Conservation (phyloP, 148 eudicot genomes). For the Arctostaphylos glauca region DNA sequence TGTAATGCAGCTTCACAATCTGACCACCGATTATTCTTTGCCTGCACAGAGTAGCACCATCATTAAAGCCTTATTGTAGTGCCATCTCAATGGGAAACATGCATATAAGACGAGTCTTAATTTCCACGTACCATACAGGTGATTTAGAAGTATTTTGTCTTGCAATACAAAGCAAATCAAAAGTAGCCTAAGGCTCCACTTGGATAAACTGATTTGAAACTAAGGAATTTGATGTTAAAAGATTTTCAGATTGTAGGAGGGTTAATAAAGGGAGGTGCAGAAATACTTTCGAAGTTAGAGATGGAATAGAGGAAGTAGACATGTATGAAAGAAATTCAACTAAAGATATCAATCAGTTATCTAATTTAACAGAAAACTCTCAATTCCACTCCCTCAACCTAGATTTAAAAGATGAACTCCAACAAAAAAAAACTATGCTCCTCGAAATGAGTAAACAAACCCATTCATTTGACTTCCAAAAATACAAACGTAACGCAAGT, state of each 20-base stretch:
- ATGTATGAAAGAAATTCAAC: background rate
- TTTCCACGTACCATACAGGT: background rate
- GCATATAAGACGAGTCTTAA: background rate
- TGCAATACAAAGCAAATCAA: background rate
- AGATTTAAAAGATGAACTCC: background rate
- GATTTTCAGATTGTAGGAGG: background rate
- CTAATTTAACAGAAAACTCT: background rate
- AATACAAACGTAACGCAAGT: background rate
- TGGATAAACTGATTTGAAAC: background rate
- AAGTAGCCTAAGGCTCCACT: background rate
- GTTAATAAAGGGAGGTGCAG: background rate
- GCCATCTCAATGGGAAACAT: background rate
- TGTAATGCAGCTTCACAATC: slow-evolving; percentile 56
- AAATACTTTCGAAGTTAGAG: background rate
- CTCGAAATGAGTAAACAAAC: background rate
- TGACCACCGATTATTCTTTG: slow-evolving; percentile 46
- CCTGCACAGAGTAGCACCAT: slow-evolving; percentile 37
- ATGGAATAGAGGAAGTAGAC: background rate
- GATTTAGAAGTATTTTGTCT: background rate
- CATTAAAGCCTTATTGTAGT: background rate
- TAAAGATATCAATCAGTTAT: background rate
- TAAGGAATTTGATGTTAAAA: background rate
- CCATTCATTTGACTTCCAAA: background rate
- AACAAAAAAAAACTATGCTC: background rate
- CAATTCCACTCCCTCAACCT: background rate